Evolutionary conservation across 768 basidiomycete species (phyloP).

Genomic region (Termitomyces sp.): DNA sequence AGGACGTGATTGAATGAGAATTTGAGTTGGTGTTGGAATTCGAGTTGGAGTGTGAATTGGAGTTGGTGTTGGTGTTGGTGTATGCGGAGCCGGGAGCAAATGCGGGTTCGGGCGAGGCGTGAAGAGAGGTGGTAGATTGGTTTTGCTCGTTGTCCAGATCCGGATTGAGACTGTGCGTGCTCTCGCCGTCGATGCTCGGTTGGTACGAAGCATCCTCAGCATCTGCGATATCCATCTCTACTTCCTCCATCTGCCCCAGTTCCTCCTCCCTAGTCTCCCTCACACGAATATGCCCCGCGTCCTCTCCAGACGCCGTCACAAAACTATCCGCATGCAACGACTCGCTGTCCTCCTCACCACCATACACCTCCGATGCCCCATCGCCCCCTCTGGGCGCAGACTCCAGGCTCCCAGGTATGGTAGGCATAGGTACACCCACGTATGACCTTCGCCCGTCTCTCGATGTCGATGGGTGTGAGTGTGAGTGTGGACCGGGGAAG

Average conservation of each 20-base stretch:
- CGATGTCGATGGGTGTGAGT: slow-evolving; percentile 25
- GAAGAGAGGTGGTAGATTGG: neutral
- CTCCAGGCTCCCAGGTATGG: slow-evolving; percentile 34
- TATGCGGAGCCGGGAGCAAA: neutral
- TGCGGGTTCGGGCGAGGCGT: slow-evolving; percentile 1
- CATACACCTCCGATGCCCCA: slow-evolving; percentile 22
- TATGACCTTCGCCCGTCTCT: slow-evolving; percentile 17
- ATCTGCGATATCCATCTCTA: slow-evolving; percentile 10
- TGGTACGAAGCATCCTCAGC: slow-evolving; percentile 1
- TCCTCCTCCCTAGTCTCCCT: neutral
- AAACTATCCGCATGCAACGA: slow-evolving; percentile 55
- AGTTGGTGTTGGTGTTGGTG: neutral
- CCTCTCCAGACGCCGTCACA: slow-evolving; percentile 36
- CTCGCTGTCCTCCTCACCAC: slow-evolving; percentile 29
- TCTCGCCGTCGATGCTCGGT: neutral
- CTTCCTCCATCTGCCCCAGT: neutral
- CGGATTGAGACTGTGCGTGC: neutral
- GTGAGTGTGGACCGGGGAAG: slow-evolving; percentile 36
- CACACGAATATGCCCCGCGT: neutral
- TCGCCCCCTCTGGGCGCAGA: slow-evolving; percentile 21
- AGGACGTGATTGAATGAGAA: slow-evolving; percentile 32
- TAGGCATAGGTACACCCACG: slow-evolving; percentile 29
- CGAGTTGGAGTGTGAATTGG: slow-evolving; percentile 1
- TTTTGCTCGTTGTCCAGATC: neutral
- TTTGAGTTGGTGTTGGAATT: slow-evolving; percentile 20